Evolutionary conservation across 176 grass and related monocot species (phyloP), one percentile per base, ranked within the genome.

Genomic region (Juncus effusus): DNA sequence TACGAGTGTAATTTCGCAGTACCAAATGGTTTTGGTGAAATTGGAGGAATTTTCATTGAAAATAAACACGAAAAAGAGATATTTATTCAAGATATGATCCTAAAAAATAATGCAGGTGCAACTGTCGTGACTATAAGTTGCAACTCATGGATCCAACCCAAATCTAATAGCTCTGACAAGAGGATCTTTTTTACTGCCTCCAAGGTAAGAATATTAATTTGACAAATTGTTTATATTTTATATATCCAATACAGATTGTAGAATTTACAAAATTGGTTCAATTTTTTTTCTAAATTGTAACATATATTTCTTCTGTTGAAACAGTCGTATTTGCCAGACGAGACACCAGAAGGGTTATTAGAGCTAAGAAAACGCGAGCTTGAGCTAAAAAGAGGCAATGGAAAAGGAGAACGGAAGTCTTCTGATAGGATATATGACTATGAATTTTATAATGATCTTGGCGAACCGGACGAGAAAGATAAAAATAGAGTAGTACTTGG

Each of bases 391-490:
- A 75, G 91, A 37, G 87, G 91, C 54, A 36, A 88, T 9, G 84
- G 79, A 13, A 3, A 36, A 3, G 91, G 84, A 3, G 36, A 85
- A 78, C 53, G 91, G 41, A 70, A 88, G 79, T 3, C 54, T 14
- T 75, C 14, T 6, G 84, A 96, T 44, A 57, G 84, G 16, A 78
- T 96, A 70, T 90, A 96, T 62, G 91, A 96, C 76, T 96, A 85
- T 51, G 87, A 78, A 65, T 54, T 61, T 0, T 96, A 96, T 69
- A 88, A 96, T 40, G 91, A 96, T 40, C 79, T 96, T 2, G 81
- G 84, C 7, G 14, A 78, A 4, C 70, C 79, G 0, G 87, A 96
- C 69, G 52, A 40, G 5, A 40, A 64, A n/a, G 60, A 7, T 41
- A 58, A 64, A 16, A 60, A 81, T 60, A 75, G 87, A 0, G 84